Evolutionary conservation across 768 basidiomycete species (phyloP).

Genomic region (Lactifluus pinguis): DNA sequence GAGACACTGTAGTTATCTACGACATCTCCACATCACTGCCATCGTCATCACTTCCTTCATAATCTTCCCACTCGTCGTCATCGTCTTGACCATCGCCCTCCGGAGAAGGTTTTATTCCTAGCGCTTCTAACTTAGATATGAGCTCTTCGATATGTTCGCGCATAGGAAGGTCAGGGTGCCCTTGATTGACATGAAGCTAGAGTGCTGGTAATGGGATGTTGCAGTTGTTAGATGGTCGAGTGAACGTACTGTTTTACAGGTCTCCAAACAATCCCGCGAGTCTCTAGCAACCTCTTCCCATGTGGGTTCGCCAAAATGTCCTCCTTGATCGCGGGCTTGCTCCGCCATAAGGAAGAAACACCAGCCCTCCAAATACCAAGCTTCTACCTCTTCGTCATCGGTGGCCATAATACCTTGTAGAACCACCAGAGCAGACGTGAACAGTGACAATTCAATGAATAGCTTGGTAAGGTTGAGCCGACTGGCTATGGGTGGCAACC

Average conservation of each 20-base stretch:
- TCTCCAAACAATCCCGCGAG: slow-evolving; percentile 72
- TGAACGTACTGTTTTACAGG: slow-evolving; percentile 60
- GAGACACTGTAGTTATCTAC: neutral
- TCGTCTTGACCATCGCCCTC: slow-evolving; percentile 45
- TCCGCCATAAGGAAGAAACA: slow-evolving; percentile 80
- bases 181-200: slow-evolving; percentile 65
- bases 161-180: slow-evolving; percentile 67
- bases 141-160: slow-evolving; percentile 71
- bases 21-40: slow-evolving; percentile 38
- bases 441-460: slow-evolving; percentile 68
- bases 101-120: slow-evolving; percentile 57
- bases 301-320: slow-evolving; percentile 37
- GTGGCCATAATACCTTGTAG: slow-evolving; percentile 70
- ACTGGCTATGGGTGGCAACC: slow-evolving; percentile 60
- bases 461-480: slow-evolving; percentile 71
- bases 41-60: slow-evolving; percentile 46
- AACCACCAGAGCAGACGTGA: slow-evolving; percentile 63
- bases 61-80: slow-evolving; percentile 55
- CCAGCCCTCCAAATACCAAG: slow-evolving; percentile 94
- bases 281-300: slow-evolving; percentile 78
- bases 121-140: slow-evolving; percentile 51
- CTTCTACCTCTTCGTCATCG: slow-evolving; percentile 83
- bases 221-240: neutral
- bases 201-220: neutral
- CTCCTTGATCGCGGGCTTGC: slow-evolving; percentile 50